Evolutionary conservation across 768 basidiomycete genomes (phyloP).

Genomic region (Termitomyces titanicus): DNA sequence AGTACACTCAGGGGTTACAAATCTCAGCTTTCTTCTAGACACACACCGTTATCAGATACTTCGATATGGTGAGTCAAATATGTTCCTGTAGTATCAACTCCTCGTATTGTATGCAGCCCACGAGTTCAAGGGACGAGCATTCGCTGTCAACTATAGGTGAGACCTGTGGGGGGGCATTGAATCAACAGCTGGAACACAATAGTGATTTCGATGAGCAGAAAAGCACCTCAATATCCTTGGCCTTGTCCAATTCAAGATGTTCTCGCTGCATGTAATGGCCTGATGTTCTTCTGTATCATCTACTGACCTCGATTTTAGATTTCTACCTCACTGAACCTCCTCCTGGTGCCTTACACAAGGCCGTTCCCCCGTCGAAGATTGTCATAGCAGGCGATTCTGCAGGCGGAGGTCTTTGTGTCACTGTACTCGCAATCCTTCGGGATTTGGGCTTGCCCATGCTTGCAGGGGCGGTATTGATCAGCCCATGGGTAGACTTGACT

Average conservation of each 20-base stretch:
- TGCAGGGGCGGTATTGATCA: slow-evolving; percentile 74
- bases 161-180: background rate
- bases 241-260: slow-evolving; percentile 76
- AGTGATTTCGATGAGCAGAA: slow-evolving; percentile 30
- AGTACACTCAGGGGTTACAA: no score
- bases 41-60: background rate
- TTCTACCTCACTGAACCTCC: background rate
- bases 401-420: background rate
- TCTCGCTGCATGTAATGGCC: slow-evolving; percentile 59
- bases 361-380: background rate
- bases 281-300: background rate
- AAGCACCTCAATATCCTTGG: slow-evolving; percentile 85
- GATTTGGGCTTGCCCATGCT: slow-evolving; percentile 70
- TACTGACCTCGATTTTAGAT: background rate
- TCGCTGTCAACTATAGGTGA: background rate
- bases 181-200: background rate
- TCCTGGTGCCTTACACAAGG: background rate
- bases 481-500: slow-evolving; percentile 84
- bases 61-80: background rate
- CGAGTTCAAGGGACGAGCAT: background rate
- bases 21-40: background rate
- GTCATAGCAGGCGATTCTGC: background rate
- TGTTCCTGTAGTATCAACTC: background rate
- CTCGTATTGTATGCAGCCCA: background rate
- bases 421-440: slow-evolving; percentile 46